Base-by-base conservation (phyloP, 129 eudicot genomes). In the Flaveria trinervia region DNA sequence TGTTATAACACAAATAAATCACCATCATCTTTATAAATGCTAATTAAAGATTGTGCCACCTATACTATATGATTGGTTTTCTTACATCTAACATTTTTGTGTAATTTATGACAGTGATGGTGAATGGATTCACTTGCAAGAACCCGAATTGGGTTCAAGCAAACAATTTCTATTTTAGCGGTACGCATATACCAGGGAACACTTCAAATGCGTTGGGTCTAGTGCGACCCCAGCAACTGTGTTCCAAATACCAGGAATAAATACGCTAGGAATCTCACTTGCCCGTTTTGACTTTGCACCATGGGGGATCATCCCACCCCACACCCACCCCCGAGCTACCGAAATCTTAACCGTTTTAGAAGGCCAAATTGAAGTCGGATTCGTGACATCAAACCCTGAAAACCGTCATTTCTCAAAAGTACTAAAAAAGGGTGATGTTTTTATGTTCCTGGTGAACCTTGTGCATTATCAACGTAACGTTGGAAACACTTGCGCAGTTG, bases 281-380 rank as follows among this genome's bases (percentile, higher is more conserved):
- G 85, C 78, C 0, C 59, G 82, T 0, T 73, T 77, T 11, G 85
- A 82, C 71, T 82, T 71, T 61, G 85, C 85, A 28, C 85, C 85
- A 71, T 71, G 78, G 71, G 85, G 85, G 22, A 39, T 76, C 43
- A 77, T 76, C 71, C 79, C 85, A 65, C 85, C 85, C 30, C 85
- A 82, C 64, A 71, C 65, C 2, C 82, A 82, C 17, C 85, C 85
- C n/a, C 81, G 85, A 12, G 85, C 85, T 72, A 82, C 79, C 2
- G 85, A 82, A 78, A 82, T 82, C 55, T 68, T 82, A 51, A 77
- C 81, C 3, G 85, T 82, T 77, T n/a, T 82, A 26, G 85, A 82
- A 82, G 85, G 85, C 46, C 73, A 71, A 12, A 48, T 82, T 62
- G 23, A 77, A 39, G 85, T 82, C n/a, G 85, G 85, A 57, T 81